Evolutionary conservation across 257 asterid species (phyloP).

Genomic region (Schizonepeta tenuifolia): DNA sequence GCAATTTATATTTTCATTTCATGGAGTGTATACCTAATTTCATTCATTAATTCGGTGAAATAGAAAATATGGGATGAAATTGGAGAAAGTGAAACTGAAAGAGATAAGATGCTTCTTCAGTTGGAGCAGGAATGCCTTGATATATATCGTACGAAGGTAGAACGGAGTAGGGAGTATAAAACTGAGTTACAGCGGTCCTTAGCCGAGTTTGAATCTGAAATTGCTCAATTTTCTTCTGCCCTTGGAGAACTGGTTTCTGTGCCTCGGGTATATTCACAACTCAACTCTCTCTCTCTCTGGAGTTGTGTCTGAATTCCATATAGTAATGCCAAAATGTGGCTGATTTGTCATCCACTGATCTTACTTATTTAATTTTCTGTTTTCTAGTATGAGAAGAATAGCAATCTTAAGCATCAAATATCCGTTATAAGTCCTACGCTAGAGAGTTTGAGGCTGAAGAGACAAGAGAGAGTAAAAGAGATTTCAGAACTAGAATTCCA

Average conservation of each 20-base stretch:
- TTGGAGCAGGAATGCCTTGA: constrained; percentile 88
- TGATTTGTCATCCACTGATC: constrained; percentile 17
- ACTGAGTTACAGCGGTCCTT: constrained; percentile 63
- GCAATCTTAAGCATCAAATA: constrained; percentile 62
- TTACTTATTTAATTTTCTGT: constrained; percentile 21
- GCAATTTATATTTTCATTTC: constrained; percentile 7
- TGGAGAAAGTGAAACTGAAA: constrained; percentile 69
- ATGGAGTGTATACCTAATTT: neutral
- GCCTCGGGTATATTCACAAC: constrained; percentile 49
- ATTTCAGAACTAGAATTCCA: constrained; percentile 57
- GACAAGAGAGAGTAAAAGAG: constrained; percentile 63
- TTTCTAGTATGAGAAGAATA: constrained; percentile 40
- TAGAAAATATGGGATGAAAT: constrained; percentile 83
- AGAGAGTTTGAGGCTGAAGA: constrained; percentile 59
- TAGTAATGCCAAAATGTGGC: neutral
- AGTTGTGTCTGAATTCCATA: neutral
- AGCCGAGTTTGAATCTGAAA: constrained; percentile 69
- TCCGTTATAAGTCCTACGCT: constrained; percentile 53
- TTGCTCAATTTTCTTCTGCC: constrained; percentile 58
- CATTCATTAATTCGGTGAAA: constrained; percentile 19
- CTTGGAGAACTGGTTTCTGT: constrained; percentile 64
- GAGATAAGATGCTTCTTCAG: constrained; percentile 75
- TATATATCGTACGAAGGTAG: constrained; percentile 69
- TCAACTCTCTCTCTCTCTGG: neutral
- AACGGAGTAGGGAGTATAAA: constrained; percentile 59